Percentiles rank a stretch among this genome's conserved stretches.
phyloP scores from a whole-genome alignment of 257 asterid genomes.

The Solanum okadae region DNA sequence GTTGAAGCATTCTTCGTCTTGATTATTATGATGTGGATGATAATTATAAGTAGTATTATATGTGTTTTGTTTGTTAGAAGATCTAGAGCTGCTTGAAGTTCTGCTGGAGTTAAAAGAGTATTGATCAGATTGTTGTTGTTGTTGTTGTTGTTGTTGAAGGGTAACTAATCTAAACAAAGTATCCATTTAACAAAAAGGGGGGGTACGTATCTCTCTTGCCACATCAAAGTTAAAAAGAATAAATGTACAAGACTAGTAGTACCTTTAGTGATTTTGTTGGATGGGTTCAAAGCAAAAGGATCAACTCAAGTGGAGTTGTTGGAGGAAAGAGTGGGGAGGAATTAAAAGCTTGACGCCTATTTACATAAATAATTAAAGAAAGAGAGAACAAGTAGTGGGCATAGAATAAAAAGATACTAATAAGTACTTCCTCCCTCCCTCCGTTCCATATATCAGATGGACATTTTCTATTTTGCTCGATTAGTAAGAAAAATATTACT shows the following conservation, averaged over 20 bases:
- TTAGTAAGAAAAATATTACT: too few relatives aligned
- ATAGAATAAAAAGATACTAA: background rate
- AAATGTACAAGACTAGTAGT: background rate
- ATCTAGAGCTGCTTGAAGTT: constrained; percentile 73
- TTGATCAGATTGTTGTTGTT: constrained; percentile 45
- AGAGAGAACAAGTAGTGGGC: background rate
- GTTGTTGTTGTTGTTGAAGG: constrained; percentile 25
- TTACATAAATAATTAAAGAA: constrained; percentile 14
- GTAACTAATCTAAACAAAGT: constrained; percentile 87
- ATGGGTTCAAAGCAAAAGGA: constrained; percentile 1
- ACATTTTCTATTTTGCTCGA: too few relatives aligned
- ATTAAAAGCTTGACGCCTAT: constrained; percentile 6
- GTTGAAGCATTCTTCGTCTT: constrained; percentile 93
- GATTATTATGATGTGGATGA: constrained; percentile 11
- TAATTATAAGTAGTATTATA: constrained; percentile 3
- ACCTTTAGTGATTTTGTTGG: constrained; percentile 21
- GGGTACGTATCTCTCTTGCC: constrained; percentile 3
- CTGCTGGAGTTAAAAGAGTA: constrained; percentile 58
- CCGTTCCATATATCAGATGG: too few relatives aligned
- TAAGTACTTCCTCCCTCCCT: background rate
- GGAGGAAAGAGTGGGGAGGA: background rate
- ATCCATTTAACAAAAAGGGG: constrained; percentile 58
- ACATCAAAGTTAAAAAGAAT: constrained; percentile 26
- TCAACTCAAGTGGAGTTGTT: constrained; percentile 21
- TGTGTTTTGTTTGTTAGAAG: constrained; percentile 42